Evolutionary conservation across 2,329 filamentous ascomycete species (phyloP).

Genomic region (Hymenoscyphus fraxineus): DNA sequence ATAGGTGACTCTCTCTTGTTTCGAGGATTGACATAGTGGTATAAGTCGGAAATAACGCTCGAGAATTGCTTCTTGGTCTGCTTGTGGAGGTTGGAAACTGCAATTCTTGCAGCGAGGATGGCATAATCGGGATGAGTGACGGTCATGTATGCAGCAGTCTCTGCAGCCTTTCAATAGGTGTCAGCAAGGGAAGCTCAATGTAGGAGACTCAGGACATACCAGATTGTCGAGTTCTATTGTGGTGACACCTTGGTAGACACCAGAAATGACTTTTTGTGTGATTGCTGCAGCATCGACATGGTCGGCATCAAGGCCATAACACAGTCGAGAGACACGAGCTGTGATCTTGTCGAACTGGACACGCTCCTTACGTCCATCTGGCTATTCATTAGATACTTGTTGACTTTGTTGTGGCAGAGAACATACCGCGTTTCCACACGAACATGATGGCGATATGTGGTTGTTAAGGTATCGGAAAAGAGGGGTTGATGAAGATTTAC

Average conservation of each 20-base stretch:
- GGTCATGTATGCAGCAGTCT: conserved; percentile 99
- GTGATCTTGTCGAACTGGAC: conserved; percentile 99
- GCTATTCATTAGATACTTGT: conserved; percentile 15
- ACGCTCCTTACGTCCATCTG: conserved; percentile 98
- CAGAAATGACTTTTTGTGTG: conserved; percentile 98
- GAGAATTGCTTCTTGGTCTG: conserved; percentile 99
- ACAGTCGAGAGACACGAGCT: conserved; percentile 92
- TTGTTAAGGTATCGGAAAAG: conserved; percentile 9
- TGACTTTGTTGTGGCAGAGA: conserved; percentile 2
- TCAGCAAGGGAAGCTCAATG: conserved; percentile 19
- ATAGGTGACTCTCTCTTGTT: conserved; percentile 81
- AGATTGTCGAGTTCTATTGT: conserved; percentile 95
- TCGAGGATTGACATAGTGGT: conserved; percentile 94
- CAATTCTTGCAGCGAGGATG: conserved; percentile 95
- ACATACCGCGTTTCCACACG: conserved; percentile 37
- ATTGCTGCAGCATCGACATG: conserved; percentile 98
- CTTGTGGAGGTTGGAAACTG: conserved; percentile 99
- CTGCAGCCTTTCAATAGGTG: conserved; percentile 67
- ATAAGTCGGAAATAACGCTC: conserved; percentile 87
- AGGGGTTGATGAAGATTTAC: conserved; percentile 14
- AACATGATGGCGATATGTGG: conserved; percentile 32
- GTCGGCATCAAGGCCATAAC: conserved; percentile 92
- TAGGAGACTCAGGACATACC: conserved; percentile 53
- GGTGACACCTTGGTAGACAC: conserved; percentile 97
- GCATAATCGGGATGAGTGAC: conserved; percentile 99